Conservation (phyloP, 1,139 yeast species). For the Groenewaldozyma auringiensis region DNA sequence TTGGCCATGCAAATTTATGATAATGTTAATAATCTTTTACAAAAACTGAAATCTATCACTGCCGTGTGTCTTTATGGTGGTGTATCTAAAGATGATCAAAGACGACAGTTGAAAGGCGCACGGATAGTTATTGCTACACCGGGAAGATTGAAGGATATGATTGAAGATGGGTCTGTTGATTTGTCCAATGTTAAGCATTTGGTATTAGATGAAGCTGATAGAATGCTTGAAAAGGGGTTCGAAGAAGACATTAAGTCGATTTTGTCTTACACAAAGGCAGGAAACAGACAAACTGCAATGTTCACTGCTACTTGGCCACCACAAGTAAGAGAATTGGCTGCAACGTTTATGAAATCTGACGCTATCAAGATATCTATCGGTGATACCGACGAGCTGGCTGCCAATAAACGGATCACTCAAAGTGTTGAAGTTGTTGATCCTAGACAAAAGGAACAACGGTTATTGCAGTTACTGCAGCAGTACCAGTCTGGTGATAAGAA, state of each 20-base stretch:
- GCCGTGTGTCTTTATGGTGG: constrained; percentile 95
- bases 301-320: constrained; percentile 87
- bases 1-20: constrained; percentile 91
- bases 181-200: constrained; percentile 63
- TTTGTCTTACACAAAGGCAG: constrained; percentile 44
- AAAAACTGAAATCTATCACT: constrained; percentile 45
- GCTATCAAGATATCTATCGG: constrained; percentile 92
- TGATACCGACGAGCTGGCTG: constrained; percentile 85
- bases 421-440: constrained; percentile 90
- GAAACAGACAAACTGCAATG: constrained; percentile 72
- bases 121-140: constrained; percentile 89
- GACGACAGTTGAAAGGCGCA: constrained; percentile 52
- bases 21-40: constrained; percentile 62
- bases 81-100: constrained; percentile 90
- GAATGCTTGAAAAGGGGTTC: constrained; percentile 96
- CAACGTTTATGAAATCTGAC: constrained; percentile 61
- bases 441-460: constrained; percentile 65
- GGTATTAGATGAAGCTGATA: constrained; percentile 94
- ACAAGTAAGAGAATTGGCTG: constrained; percentile 88
- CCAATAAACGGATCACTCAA: constrained; percentile 90
- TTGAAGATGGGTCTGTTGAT: constrained; percentile 80
- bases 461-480: constrained; percentile 62
- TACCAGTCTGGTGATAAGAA: constrained; percentile 61
- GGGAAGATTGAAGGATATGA: constrained; percentile 85
- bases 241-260: constrained; percentile 91